Evolutionary conservation across 306 rosid species (phyloP), one percentile per base, ranked within the genome.

Genomic region (Corylus avellana): DNA sequence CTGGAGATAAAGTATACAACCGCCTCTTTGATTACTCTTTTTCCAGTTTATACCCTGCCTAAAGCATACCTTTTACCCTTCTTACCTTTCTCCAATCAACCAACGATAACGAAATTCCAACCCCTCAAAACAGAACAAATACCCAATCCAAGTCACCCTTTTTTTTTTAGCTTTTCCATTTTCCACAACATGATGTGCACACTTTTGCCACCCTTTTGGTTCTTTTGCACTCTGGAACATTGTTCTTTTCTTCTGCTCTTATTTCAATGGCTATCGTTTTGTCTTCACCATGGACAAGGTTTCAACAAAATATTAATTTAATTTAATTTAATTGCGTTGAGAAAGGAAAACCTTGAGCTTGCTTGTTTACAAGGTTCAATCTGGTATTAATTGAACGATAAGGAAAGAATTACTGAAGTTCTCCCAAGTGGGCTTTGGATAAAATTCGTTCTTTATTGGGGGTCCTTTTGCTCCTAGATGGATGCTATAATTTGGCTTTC

Each of bases 321-420:
- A 72, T 72, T 81, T 73, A 62, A 72, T 72, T 75, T 75, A 75
- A 68, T 3, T 16, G 47, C 74, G 74, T 68, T 67, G 75, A 76
- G 78, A 72, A 79, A 80, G 83, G 78, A 75, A 53, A 82, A 80
- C 73, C 80, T 81, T 83, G 75, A 83, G 86, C 86, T 81, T 84
- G 85, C 87, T 81, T 85, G 85, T 85, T 84, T 76, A 78, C 87
- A 76, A 76, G 67, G 83, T 62, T 86, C 81, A 86, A 84, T 87
- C 91, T 89, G 91, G 97, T 78, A 91, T 87, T 58, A 84, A 85
- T 79, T 84, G 37, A 77, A 82, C 79, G 73, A 78, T 78, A 84
- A 85, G 90, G 82, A 88, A 90, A 85, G 91, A 79, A 88, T 84
- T 78, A 56, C 79, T 53, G 8, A 75, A 79, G 84, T 87, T 88